Evolutionary conservation across 2,329 filamentous ascomycete genomes (phyloP), one percentile per base, ranked within the genome.

Genomic region (Pseudocercospora musae): DNA sequence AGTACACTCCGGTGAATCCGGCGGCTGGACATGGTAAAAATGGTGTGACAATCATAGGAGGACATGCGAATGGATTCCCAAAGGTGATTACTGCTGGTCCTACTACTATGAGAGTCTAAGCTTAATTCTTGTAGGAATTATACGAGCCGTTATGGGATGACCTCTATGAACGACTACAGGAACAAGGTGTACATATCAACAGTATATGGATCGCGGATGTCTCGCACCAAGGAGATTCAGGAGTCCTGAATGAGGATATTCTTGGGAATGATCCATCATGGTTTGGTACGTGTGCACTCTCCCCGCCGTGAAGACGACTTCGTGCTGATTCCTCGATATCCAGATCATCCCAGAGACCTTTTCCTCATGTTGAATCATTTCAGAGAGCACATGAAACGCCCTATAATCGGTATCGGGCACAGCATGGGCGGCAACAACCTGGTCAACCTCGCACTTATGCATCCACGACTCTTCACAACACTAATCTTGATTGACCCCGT

Each of bases 1-100:
- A 97, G 74, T 98, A 98, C 74, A 89, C 85, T 0, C 93, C 93
- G 1, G 80, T 86, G 59, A 84, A 88, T 72, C 92, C 93, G 70
- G 82, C 93, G 70, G 82, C 80, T 0, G 76, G 79, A 23, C 89
- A 91, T 0, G 81, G 86, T 65, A 84, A 86, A 0, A 90, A 91
- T 33, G 91, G 95, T 75, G 80, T 97, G 8, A 97, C 92, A 20
- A 87, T 98, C 62, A 87, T 98, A 59, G 92, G 85, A 10, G 89
- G 89, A 4, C 93, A 97, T 78, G 94, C 92, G 55, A 97, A 97
- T 79, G 94, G 89, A 10, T 96, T 97, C 69, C 90, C 91, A 10
- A 98, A 97, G 83, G 94, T 98, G 37, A 80, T 78, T 97, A 1
- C 97, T 97, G 73, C 93, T 97, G 71, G 20, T 20, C 29, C 15